Evolutionary conservation across 140 eudicot species (phyloP), one percentile per base, ranked within the genome.

Genomic region (Anethum foeniculum): DNA sequence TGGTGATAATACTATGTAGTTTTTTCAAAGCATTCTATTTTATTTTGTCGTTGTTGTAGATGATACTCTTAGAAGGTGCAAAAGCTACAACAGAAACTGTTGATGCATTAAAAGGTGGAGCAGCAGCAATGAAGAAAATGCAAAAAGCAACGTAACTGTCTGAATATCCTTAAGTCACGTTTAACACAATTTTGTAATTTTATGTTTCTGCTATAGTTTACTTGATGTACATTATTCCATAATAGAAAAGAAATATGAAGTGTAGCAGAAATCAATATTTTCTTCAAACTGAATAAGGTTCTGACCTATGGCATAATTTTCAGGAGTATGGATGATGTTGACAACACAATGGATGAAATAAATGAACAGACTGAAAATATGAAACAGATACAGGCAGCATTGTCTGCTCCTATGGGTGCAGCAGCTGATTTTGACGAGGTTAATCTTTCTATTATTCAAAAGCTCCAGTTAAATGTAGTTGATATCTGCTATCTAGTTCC

Each of bases 11-110:
- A 75, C n/a, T 41, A 8, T 25, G 18, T 16, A 75, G 39, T 13
- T 77, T 32, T 23, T 54, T 4, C 30, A 18, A 51, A 49, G 7
- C 49, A 7, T 38, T 36, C 9, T 21, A 46, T 19, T 75, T 5
- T 68, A 75, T 47, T 14, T 47, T 34, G 38, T 34, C 49, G 80
- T 34, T 14, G 46, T 64, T 80, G 19, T 81, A 89, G 92, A 89
- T 89, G 88, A 86, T 84, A 6, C 78, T 89, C 87, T 84, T 86
- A 75, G 92, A 89, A 89, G 90, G 92, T 71, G 92, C 92, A 48
- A 88, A 88, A 88, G 92, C 90, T 75, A 88, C 92, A 68, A 88
- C 90, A 27, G 92, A 88, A 79, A 89, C 92, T 43, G 92, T 89
- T 41, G 92, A 89, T 81, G 90, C 92, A 65, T 83, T 89, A 84